phyloP scores from a whole-genome alignment of 345 rosid genomes.

The Gossypium raimondii region DNA sequence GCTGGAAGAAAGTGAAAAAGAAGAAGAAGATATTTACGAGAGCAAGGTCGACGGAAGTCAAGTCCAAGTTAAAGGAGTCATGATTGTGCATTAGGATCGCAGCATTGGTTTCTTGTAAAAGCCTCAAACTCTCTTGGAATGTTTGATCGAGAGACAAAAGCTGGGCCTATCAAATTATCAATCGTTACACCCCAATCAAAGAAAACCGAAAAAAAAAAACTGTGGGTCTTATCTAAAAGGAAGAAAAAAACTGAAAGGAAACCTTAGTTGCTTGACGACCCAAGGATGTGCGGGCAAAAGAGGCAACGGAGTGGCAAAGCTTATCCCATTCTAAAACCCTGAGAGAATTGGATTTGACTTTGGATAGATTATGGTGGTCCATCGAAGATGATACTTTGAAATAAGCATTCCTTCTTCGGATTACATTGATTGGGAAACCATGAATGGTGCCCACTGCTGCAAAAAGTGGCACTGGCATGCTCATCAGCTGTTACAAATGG shows the following conservation, averaged over 20 bases:
- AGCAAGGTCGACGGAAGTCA: slow-evolving; percentile 45
- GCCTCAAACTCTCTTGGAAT: slow-evolving; percentile 62
- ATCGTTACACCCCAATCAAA: background rate
- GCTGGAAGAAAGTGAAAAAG: background rate
- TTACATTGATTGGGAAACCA: background rate
- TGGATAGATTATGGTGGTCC: slow-evolving; percentile 14
- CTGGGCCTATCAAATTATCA: slow-evolving; percentile 31
- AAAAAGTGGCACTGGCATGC: slow-evolving; percentile 5
- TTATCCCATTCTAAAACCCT: slow-evolving; percentile 86
- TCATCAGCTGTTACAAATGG: background rate
- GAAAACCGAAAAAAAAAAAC: background rate
- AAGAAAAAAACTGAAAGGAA: background rate
- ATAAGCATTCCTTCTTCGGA: slow-evolving; percentile 5
- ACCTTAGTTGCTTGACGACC: slow-evolving; percentile 80
- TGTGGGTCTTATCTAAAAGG: background rate
- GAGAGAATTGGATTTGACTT: slow-evolving; percentile 48
- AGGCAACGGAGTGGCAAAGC: slow-evolving; percentile 71
- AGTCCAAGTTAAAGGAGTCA: slow-evolving; percentile 61
- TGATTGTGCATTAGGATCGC: slow-evolving; percentile 70
- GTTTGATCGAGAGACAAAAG: slow-evolving; percentile 58
- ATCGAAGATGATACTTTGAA: slow-evolving; percentile 12
- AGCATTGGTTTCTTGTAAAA: slow-evolving; percentile 75
- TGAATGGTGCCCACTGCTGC: background rate
- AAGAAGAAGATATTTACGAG: slow-evolving; percentile 28
- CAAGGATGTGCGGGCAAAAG: slow-evolving; percentile 67